Evolutionary conservation across 2,329 filamentous ascomycete genomes (phyloP), one percentile per base, ranked within the genome.

Genomic region (Talaromyces sp.): DNA sequence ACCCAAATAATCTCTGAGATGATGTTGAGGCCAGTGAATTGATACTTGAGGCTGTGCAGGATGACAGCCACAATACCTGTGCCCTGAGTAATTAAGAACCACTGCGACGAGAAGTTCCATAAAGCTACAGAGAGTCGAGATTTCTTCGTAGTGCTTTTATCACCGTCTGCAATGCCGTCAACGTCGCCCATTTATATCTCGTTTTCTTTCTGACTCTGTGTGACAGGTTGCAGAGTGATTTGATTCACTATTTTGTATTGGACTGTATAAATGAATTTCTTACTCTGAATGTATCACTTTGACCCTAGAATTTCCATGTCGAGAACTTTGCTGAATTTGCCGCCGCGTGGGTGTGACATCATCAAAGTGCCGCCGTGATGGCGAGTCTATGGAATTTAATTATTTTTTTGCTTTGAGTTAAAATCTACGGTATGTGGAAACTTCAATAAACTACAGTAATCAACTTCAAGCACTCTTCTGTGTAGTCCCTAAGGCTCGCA

Each of bases 1-100:
- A 76, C 69, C 74, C 75, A 79, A 31, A 77, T 68, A 42, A 78
- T 71, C 47, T 72, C 70, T 16, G 75, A 71, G 42, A 79, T 69
- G 27, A 70, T 72, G 16, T 63, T 61, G 3, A 79, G 67, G 4
- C 74, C 76, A 1, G 63, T 60, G 65, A 80, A 80, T 63, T 78
- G 76, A 62, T 80, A 79, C 62, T 74, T 67, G 1, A 77, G 65
- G 53, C 73, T 70, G 61, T 74, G 69, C 1, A 79, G 69, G 52
- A 77, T 67, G 7, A 76, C 65, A 14, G 72, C 68, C 7, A 75
- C 64, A 60, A 76, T 75, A 28, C 73, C 71, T 2, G 70, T 78
- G 18, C 75, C 75, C 65, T 78, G 75, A 0, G 76, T 72, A 30
- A 77, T 61, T 7, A 77, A 69, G 62, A 79, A 76, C 73, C 75